Evolutionary conservation across 306 rosid genomes (phyloP), one percentile per base, ranked within the genome.

Genomic region (Begonia loranthoides): DNA sequence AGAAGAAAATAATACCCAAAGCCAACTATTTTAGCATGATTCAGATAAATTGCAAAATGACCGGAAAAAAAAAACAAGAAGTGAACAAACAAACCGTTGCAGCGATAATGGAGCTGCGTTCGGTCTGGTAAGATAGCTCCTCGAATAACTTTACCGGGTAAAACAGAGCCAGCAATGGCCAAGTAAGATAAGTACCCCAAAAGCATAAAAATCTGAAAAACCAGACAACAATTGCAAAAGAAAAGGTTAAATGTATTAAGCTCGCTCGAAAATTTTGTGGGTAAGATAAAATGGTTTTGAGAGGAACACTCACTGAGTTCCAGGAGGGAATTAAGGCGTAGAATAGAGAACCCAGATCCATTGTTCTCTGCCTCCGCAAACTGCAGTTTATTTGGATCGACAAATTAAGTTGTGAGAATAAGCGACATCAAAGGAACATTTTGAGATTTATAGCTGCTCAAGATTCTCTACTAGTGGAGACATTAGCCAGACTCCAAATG

Each of bases 61-160:
- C 36, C 6, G 36, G 9, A 28, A 28, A 28, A 28, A 7, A 6
- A 6, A 28, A 7, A 1, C 4, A 28, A 28, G 36, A 7, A 28
- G 1, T 28, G 33, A 46, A 41, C 5, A 45, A 55, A 41, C n/a
- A 55, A 10, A 90, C 96, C 96, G 73, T 86, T 92, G 93, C 99
- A 86, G 50, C 87, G 84, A 71, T 92, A 86, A 12, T 71, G 80
- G 52, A 92, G 84, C 56, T 87, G 94, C 54, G 86, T 60, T 9
- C 77, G 73, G 54, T 90, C 99, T 0, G 68, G 66, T 22, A 86
- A 75, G 50, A 57, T 62, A 49, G 69, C 86, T 17, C 94, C 97
- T 22, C 81, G 81, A 52, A 90, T 73, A 51, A 78, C 59, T 74
- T 83, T 85, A 19, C 94, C 95, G 8, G 92, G 92, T 7, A 80